A percentile compares a stretch with the other conserved stretches of the same genome.
Evolutionary conservation across 2,329 filamentous ascomycete species (phyloP).

Genomic region (Diaporthe citrichinensis): DNA sequence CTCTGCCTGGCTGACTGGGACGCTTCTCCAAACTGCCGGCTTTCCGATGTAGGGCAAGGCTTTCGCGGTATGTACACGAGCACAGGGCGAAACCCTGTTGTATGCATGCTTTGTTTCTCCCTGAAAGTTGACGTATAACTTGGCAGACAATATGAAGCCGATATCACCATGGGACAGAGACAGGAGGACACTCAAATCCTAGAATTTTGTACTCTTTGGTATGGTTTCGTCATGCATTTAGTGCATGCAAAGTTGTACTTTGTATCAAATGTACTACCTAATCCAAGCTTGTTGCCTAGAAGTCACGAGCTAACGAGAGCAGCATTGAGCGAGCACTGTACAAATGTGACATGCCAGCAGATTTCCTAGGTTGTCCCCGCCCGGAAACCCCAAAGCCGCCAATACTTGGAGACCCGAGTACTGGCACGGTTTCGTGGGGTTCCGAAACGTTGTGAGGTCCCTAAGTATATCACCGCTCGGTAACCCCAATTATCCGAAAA

Average conservation of each 20-base stretch:
- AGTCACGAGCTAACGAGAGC: not conserved
- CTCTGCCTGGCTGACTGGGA: not conserved
- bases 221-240: too few species aligned
- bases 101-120: not conserved
- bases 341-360: not conserved
- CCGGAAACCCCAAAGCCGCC: not conserved
- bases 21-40: not conserved
- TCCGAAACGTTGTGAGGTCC: not conserved
- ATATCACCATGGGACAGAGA: too few species aligned
- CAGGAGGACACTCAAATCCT: too few species aligned
- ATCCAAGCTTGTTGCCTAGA: not conserved
- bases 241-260: too few species aligned
- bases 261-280: too few species aligned
- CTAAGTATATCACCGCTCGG: not conserved
- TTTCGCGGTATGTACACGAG: not conserved
- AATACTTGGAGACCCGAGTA: not conserved
- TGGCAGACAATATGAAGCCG: too few species aligned
- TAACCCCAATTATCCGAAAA: conserved; percentile 1
- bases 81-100: not conserved
- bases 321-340: not conserved
- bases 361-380: too few species aligned
- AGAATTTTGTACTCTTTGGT: too few species aligned
- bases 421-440: not conserved
- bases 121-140: not conserved
- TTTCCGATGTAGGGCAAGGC: too few species aligned